Percentiles rank a stretch among this genome's conserved stretches.
phyloP scores from a whole-genome alignment of 768 basidiomycete genomes.

The Mycena filopes region DNA sequence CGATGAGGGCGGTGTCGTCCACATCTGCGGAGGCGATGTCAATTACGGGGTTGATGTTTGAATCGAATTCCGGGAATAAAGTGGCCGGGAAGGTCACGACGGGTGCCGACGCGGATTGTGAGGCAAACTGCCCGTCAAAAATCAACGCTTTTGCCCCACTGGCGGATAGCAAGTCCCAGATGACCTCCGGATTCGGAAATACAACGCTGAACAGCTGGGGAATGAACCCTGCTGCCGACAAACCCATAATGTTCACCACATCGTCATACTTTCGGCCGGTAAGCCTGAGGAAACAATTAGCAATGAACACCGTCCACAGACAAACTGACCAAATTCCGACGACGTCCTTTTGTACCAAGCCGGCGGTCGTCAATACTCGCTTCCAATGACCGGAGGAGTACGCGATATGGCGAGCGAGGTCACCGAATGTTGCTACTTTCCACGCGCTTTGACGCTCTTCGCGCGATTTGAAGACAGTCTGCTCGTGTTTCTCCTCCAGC shows the following conservation, averaged over 20 bases:
- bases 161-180: background rate
- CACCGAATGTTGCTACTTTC: background rate
- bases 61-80: background rate
- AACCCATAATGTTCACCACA: background rate
- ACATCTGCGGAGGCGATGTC: background rate
- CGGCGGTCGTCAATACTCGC: background rate
- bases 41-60: background rate
- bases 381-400: background rate
- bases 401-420: background rate
- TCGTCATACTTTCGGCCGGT: slow-evolving; percentile 4
- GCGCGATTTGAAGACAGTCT: slow-evolving; percentile 2
- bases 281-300: background rate
- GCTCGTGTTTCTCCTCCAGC: background rate
- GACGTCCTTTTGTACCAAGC: background rate
- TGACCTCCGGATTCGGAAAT: background rate
- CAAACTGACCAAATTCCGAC: slow-evolving; percentile 3
- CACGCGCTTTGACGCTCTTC: background rate
- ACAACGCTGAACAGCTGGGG: slow-evolving; percentile 7
- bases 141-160: slow-evolving; percentile 1
- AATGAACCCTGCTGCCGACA: slow-evolving; percentile 3
- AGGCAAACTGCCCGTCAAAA: background rate
- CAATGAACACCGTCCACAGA: background rate
- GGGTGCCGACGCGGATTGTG: background rate
- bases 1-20: background rate
- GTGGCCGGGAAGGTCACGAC: background rate